Evolutionary conservation across 306 rosid species (phyloP).

Genomic region (Corylus avellana): DNA sequence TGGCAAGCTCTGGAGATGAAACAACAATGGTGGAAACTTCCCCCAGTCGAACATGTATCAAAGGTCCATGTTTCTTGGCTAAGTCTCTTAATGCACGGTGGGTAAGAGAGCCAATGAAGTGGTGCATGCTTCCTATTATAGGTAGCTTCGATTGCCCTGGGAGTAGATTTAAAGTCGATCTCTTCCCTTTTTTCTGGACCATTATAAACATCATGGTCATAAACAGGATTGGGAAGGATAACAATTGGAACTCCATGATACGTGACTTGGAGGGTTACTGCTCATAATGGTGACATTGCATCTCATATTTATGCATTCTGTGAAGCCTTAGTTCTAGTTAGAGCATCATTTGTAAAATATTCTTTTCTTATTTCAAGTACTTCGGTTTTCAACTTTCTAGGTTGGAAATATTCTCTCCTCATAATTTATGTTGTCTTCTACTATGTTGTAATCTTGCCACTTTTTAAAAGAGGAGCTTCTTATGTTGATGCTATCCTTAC

Average conservation of each 20-base stretch:
- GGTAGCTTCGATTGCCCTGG: constrained; percentile 38
- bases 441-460: background rate
- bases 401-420: background rate
- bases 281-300: background rate
- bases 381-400: background rate
- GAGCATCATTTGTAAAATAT: background rate
- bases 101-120: constrained; percentile 17
- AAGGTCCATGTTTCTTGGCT: constrained; percentile 37
- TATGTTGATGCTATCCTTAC: no score
- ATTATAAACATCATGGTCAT: background rate
- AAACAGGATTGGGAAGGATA: background rate
- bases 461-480: background rate
- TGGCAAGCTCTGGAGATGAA: constrained; percentile 43
- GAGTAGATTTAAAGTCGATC: constrained; percentile 19
- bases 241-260: constrained; percentile 13
- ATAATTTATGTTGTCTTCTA: background rate
- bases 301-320: background rate
- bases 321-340: no score
- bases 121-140: constrained; percentile 31
- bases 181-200: background rate
- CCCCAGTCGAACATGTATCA: constrained; percentile 47
- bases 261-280: background rate
- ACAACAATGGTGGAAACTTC: constrained; percentile 32
- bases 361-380: background rate
- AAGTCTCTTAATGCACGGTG: constrained; percentile 15